Percentiles rank a stretch among this genome's conserved stretches.
Evolutionary conservation across 202 grass and related monocot genomes (phyloP).

Genomic region (Elaeis oleifera): DNA sequence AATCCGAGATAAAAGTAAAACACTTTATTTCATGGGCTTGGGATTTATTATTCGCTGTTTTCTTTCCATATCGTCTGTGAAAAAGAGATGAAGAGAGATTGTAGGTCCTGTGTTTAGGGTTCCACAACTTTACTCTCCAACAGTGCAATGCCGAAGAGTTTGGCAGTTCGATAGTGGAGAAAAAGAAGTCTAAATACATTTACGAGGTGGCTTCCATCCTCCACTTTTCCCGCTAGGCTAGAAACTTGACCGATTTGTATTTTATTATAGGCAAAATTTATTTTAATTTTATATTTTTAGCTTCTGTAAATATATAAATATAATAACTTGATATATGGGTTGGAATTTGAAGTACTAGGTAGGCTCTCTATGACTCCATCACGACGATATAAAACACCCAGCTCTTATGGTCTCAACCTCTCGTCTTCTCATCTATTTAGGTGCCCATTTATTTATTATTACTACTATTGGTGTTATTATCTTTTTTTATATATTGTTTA

Average conservation of each 20-base stretch:
- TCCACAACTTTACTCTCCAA: not conserved
- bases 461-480: not conserved
- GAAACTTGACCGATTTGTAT: no score
- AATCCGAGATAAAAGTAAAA: no score
- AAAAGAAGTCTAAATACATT: not conserved
- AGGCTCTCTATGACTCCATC: not conserved
- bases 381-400: constrained; percentile 25
- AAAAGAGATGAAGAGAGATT: no score
- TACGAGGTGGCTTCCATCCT: not conserved
- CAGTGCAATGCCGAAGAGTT: constrained; percentile 1
- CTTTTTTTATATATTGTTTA: not conserved
- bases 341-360: not conserved
- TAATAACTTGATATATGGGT: not conserved
- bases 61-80: no score
- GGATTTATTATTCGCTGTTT: no score
- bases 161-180: not conserved
- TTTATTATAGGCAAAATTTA: no score
- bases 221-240: not conserved
- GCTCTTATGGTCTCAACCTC: constrained; percentile 18
- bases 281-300: no score
- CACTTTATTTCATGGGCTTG: no score
- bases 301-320: not conserved
- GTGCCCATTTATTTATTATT: no score
- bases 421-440: no score
- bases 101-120: no score